Base-by-base conservation (phyloP, 805 yeast genomes). In the Monosporozyma unispora region DNA sequence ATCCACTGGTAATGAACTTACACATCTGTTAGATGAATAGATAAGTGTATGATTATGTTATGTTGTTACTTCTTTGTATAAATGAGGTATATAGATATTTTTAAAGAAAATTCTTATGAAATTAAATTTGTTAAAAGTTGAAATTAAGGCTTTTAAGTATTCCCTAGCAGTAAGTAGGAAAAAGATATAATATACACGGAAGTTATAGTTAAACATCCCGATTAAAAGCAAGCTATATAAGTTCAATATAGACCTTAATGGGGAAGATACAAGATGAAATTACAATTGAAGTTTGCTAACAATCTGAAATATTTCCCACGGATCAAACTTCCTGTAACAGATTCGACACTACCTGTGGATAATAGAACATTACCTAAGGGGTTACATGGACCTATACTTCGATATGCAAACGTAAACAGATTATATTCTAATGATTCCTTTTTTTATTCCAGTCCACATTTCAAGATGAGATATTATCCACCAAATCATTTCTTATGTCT, bases 1-100 rank as follows among this genome's bases (percentile, higher is more conserved):
- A 77, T 88, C 40, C 84, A 81, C 3, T 89, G 96, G 96, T 79
- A 14, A 44, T 10, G 25, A 9, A 18, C 6, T 27, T 8, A 16
- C 14, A 8, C 22, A 42, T 42, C 35, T 31, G 35, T 14, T 55
- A 57, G 6, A n/a, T n/a, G 9, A 16, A 27, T 25, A 19, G 28
- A 18, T 27, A 21, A 11, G 33, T 44, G 40, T 43, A 43, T 43
- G 33, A 27, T 28, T 27, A 43, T n/a, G 21, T 25, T 28, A 21
- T 27, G 43, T 27, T 25, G 18, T 31, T 25, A 18, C 37, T 33
- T 22, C 41, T 45, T 37, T 39, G 25, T 21, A 27, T 19, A n/a
- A 12, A 4, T 40, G 37, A 22, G 10, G 37, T n/a, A 44, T 14
- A 29, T 44, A 31, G 8, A 33, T 5, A 25, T n/a, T 21, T 44